Conservation (phyloP, 176 grass and related monocot species). For the Oryza glumipatula region DNA sequence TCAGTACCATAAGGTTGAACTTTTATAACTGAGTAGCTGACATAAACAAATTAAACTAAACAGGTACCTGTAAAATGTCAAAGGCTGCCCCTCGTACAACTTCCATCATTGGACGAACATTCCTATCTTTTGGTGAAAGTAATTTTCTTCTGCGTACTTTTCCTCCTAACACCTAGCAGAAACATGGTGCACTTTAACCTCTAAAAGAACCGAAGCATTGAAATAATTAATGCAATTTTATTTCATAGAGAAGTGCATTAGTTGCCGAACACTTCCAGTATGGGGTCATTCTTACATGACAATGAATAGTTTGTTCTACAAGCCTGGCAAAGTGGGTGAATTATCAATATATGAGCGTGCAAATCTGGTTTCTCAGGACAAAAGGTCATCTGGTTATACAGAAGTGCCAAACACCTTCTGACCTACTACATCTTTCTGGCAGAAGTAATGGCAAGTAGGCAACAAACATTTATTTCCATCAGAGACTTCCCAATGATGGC, state of each 20-base stretch:
- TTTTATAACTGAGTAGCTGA: neutral
- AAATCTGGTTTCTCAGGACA: neutral
- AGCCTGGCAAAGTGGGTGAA: neutral
- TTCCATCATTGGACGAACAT: slow-evolving; percentile 98
- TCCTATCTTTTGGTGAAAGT: slow-evolving; percentile 89
- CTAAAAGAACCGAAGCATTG: neutral
- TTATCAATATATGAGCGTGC: neutral
- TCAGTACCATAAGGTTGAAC: slow-evolving; percentile 16
- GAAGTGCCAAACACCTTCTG: neutral
- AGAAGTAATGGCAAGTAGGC: neutral
- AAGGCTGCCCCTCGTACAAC: slow-evolving; percentile 92
- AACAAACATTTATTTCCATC: neutral
- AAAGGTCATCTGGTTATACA: neutral
- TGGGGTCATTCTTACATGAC: neutral
- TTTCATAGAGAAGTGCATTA: neutral
- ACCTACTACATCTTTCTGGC: neutral
- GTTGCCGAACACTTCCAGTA: slow-evolving; percentile 3
- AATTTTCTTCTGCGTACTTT: slow-evolving; percentile 88
- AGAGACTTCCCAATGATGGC: neutral
- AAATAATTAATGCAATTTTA: neutral
- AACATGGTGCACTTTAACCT: slow-evolving; percentile 16
- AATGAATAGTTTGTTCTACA: slow-evolving; percentile 13
- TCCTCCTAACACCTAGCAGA: slow-evolving; percentile 76
- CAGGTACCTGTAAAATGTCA: slow-evolving; percentile 82
- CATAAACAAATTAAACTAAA: slow-evolving; percentile 24